Evolutionary conservation across 179 eudicot genomes (phyloP).

Genomic region (Silene noctiflora): DNA sequence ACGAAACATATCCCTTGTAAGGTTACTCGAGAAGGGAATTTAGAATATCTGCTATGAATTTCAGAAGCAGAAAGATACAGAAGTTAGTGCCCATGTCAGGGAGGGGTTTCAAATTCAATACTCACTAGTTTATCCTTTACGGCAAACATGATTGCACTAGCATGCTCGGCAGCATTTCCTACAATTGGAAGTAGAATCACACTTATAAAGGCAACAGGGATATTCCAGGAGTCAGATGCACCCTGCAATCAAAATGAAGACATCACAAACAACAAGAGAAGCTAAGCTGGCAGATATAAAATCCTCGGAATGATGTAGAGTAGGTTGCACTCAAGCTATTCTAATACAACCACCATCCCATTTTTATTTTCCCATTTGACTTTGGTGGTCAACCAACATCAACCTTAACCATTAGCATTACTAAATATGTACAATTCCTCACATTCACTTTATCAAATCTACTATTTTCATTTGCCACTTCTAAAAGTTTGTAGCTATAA

Average conservation of each 20-base stretch:
- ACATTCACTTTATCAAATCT: too few relatives aligned
- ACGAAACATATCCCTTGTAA: too few relatives aligned
- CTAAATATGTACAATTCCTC: too few relatives aligned
- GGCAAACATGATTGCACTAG: conserved; percentile 97
- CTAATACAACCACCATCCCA: background rate
- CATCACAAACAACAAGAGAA: background rate
- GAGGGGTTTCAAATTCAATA: conserved; percentile 10
- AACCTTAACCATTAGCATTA: too few relatives aligned
- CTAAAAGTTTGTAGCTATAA: too few relatives aligned
- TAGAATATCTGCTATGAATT: background rate
- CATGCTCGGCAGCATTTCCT: conserved; percentile 97
- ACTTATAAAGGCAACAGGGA: conserved; percentile 82
- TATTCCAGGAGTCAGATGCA: conserved; percentile 75
- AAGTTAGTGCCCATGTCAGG: background rate
- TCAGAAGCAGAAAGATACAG: background rate
- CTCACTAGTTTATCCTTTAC: conserved; percentile 92
- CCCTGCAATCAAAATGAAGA: conserved; percentile 48
- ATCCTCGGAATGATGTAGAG: background rate
- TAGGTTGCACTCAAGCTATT: background rate
- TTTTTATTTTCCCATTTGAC: too few relatives aligned
- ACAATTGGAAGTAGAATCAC: conserved; percentile 94
- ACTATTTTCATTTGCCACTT: too few relatives aligned
- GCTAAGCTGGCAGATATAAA: background rate
- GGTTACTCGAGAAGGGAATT: too few relatives aligned
- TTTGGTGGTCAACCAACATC: too few relatives aligned